phyloP scores from a whole-genome alignment of 2,329 filamentous ascomycete species.

The Periconia macrospinosa region DNA sequence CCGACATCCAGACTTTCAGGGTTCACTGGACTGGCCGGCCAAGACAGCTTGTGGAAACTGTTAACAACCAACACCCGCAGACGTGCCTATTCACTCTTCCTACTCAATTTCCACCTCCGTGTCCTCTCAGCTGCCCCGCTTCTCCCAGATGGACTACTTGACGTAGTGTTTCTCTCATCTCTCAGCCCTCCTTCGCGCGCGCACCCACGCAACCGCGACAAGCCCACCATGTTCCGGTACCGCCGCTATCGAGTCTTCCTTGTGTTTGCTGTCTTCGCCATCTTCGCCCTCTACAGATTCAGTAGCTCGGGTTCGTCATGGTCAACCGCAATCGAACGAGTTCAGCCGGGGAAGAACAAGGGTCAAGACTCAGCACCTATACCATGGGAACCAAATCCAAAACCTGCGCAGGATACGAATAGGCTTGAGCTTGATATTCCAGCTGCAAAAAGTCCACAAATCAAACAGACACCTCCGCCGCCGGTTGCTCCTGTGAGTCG shows the following conservation, averaged over 20 bases:
- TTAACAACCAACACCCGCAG: neutral
- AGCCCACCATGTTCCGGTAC: constrained; percentile 56
- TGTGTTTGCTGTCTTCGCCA: constrained; percentile 57
- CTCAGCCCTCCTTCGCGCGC: neutral
- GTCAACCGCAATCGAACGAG: constrained; percentile 24
- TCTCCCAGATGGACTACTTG: neutral
- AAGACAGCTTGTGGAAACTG: neutral
- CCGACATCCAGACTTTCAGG: neutral
- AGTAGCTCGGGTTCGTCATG: constrained; percentile 48
- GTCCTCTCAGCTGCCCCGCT: neutral
- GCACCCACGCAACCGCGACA: neutral
- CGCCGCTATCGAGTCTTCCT: constrained; percentile 65
- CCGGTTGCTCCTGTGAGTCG: constrained; percentile 24
- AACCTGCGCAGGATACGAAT: constrained; percentile 36
- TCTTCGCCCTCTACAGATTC: constrained; percentile 59
- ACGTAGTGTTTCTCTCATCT: neutral
- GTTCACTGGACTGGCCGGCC: too few relatives aligned
- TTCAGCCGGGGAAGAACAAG: constrained; percentile 11
- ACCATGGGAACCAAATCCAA: constrained; percentile 23
- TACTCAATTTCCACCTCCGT: neutral
- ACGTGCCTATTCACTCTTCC: neutral
- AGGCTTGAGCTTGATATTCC: constrained; percentile 35
- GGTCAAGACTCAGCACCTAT: constrained; percentile 17
- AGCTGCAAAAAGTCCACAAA: constrained; percentile 26
- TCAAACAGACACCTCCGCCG: constrained; percentile 33